Percentiles rank a stretch among this genome's conserved stretches.
phyloP scores from a whole-genome alignment of 2,329 filamentous ascomycete species.

The Trichoderma aggressivum region DNA sequence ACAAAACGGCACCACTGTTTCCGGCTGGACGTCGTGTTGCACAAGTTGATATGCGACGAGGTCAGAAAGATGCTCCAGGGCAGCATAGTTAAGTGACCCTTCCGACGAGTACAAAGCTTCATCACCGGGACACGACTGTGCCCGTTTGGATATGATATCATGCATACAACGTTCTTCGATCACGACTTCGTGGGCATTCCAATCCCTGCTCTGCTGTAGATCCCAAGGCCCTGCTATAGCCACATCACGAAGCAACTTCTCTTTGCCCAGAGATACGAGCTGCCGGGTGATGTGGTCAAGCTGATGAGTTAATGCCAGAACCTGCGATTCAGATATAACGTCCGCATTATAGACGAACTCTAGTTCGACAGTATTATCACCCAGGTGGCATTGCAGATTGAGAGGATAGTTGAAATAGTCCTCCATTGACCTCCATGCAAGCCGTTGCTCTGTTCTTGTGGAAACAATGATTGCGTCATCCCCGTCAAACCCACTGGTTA shows the following conservation, averaged over 20 bases:
- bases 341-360: background rate
- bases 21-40: background rate
- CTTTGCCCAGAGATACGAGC: background rate
- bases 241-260: background rate
- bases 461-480: background rate
- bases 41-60: background rate
- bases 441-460: background rate
- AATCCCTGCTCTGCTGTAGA: background rate
- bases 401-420: slow-evolving; percentile 14
- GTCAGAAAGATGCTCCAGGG: background rate
- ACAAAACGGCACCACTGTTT: slow-evolving; percentile 1
- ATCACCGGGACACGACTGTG: background rate
- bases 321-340: background rate
- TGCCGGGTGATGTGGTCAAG: slow-evolving; percentile 1
- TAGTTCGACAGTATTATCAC: background rate
- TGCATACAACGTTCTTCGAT: slow-evolving; percentile 6
- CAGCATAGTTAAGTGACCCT: background rate
- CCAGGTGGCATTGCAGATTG: background rate
- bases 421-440: background rate
- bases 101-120: slow-evolving; percentile 12
- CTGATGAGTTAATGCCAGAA: background rate
- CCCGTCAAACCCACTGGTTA: background rate
- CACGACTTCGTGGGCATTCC: background rate
- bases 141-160: background rate
- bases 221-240: slow-evolving; percentile 5